A percentile compares a stretch with the other conserved stretches of the same genome.
Evolutionary conservation across 495 filamentous ascomycete species (phyloP).

Genomic region (Aspergillus mulundensis): DNA sequence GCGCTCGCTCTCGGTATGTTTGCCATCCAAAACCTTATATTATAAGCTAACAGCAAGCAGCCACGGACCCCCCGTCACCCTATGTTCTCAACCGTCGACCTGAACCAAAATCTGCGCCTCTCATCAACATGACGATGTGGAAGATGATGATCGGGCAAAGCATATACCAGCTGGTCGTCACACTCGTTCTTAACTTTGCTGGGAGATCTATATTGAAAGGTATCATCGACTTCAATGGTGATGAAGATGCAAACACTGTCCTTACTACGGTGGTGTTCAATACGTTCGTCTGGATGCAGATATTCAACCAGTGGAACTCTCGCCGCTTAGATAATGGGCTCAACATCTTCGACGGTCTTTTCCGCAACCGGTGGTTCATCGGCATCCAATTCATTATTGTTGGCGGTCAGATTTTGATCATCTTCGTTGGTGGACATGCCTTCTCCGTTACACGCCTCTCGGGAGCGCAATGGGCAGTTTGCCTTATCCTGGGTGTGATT

Average conservation of each 20-base stretch:
- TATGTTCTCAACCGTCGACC: conserved; percentile 70
- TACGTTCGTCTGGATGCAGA: conserved; percentile 93
- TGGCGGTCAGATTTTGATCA: conserved; percentile 73
- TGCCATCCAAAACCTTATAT: background rate
- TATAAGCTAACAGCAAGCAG: conserved; percentile 21
- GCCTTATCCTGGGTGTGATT: conserved; percentile 64
- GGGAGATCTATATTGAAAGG: conserved; percentile 55
- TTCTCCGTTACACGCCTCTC: conserved; percentile 61
- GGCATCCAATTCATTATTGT: conserved; percentile 78
- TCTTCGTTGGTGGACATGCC: conserved; percentile 70
- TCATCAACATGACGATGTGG: conserved; percentile 83
- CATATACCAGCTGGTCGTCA: conserved; percentile 78
- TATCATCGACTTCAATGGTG: conserved; percentile 57
- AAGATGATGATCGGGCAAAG: conserved; percentile 91
- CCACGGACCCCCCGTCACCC: conserved; percentile 73
- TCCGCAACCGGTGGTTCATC: conserved; percentile 77
- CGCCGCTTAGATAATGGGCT: conserved; percentile 84
- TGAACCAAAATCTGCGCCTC: conserved; percentile 68
- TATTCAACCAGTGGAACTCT: conserved; percentile 85
- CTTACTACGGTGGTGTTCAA: conserved; percentile 79
- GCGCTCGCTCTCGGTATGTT: conserved; percentile 66
- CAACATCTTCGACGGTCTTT: conserved; percentile 85
- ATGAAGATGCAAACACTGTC: conserved; percentile 10
- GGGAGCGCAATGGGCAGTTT: conserved; percentile 70
- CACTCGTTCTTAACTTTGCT: conserved; percentile 71